Percentiles rank a stretch among this genome's conserved stretches.
phyloP scores from a whole-genome alignment of 2,329 filamentous ascomycete species.

The Plenodomus tracheiphilus region DNA sequence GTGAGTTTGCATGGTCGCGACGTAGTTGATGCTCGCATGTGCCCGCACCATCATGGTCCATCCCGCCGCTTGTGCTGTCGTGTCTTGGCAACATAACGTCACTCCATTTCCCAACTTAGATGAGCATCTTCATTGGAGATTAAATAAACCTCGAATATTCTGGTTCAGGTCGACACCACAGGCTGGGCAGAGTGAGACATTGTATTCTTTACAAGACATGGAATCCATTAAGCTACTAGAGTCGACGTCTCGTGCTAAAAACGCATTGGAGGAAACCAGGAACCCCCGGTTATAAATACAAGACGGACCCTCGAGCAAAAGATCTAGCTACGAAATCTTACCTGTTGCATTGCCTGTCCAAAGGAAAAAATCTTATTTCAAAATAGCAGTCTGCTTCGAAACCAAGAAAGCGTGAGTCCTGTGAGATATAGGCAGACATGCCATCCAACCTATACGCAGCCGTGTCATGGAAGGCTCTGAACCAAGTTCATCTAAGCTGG shows the following conservation, averaged over 20 bases:
- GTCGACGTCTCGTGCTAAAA: neutral
- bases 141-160: neutral
- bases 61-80: conserved; percentile 21
- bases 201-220: too few relatives aligned
- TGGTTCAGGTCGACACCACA: neutral
- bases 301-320: neutral
- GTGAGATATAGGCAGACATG: neutral
- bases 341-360: neutral
- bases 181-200: too few relatives aligned
- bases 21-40: conserved; percentile 22
- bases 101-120: conserved; percentile 5
- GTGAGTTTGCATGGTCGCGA: conserved; percentile 16
- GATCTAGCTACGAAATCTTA: neutral
- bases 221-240: neutral
- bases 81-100: conserved; percentile 24
- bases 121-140: neutral
- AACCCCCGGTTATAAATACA: neutral
- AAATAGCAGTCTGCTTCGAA: too few relatives aligned
- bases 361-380: too few relatives aligned
- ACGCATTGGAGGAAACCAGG: neutral
- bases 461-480: neutral
- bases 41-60: conserved; percentile 27
- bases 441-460: neutral
- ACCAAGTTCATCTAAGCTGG: conserved; percentile 21
- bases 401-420: too few relatives aligned